These are phyloP conservation scores for Penicillium chermesinum DNA, from an alignment of 495 filamentous ascomycete species.

Conservation along the genomic window DNA sequence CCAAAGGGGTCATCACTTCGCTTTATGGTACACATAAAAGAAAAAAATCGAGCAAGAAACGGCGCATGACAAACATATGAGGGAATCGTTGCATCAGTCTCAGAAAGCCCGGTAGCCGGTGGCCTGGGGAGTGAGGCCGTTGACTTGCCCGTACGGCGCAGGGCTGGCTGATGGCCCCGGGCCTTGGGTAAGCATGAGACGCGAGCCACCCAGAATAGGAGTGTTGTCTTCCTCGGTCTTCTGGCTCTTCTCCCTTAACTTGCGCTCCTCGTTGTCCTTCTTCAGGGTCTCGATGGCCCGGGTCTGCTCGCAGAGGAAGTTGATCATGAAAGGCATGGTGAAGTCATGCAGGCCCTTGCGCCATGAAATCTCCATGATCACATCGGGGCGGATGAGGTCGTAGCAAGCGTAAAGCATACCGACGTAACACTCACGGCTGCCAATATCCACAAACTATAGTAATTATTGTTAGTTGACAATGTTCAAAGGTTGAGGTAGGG, in stretches of 20 bases:
- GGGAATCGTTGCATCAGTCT: conserved; percentile 14
- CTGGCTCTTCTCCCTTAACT: conserved; percentile 77
- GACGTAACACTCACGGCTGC: conserved; percentile 97
- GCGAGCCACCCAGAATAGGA: conserved; percentile 83
- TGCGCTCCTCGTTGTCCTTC: conserved; percentile 97
- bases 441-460: conserved; percentile 93
- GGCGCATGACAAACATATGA: conserved; percentile 8
- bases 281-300: conserved; percentile 77
- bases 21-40: conserved; percentile 40
- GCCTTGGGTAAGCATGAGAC: conserved; percentile 98
- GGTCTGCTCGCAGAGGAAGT: conserved; percentile 86
- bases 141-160: conserved; percentile 62
- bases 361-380: conserved; percentile 96
- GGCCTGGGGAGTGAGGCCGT: conserved; percentile 74
- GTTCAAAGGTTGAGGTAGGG: conserved; percentile 6
- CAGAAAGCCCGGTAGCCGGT: conserved; percentile 68
- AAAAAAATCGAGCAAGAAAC: conserved; percentile 8
- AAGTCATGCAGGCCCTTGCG: conserved; percentile 92
- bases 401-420: conserved; percentile 99
- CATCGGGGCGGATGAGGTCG: conserved; percentile 87
- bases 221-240: conserved; percentile 87
- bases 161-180: conserved; percentile 56
- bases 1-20: conserved; percentile 29
- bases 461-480: conserved; percentile 1
- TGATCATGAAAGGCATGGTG: conserved; percentile 99